Evolutionary conservation across 257 asterid species (phyloP), one percentile per base, ranked within the genome.

Genomic region (Solanum sejunctum): DNA sequence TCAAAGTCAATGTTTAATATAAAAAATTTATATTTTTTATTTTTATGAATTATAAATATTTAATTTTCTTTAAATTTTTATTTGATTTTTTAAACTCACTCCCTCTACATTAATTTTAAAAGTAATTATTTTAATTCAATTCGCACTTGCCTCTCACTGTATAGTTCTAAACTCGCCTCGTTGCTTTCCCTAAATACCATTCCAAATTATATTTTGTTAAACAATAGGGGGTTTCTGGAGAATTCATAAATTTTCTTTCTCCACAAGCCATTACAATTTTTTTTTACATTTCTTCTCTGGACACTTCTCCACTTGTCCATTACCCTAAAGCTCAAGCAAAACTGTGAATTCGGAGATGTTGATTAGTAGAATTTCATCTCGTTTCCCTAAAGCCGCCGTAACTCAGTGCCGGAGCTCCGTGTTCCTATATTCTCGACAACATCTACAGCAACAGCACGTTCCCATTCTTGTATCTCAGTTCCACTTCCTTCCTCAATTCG

Each of bases 321-420:
- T 49, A 3, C 6, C 12, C 60, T 10, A 75, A 49, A 75, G 49
- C 61, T 15, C 7, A 15, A 21, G 8, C 10, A 32, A 21, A 73
- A 49, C 10, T 26, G 45, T 26, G 45, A 75, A 49, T 75, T 75
- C 26, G 26, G 63, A 39, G 85, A 94, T 94, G 98, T 90, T 97
- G 43, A 83, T 87, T 20, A 85, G 93, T 81, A 94, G 92, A 90
- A 58, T 92, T 26, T 54, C 94, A 5, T 83, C 83, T 64, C 93
- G 97, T 67, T 86, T 94, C 20, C 88, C 97, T 2, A 91, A 91
- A 81, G 23, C 86, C 67, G 56, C 86, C 43, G 26, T 89, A 85
- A n/a, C 87, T 81, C 93, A 88, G 86, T 88, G 84, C 83, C 91
- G 95, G 86, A 84, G 83, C 84, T 90, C 97, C 84, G 69, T 83